Evolutionary conservation across 495 filamentous ascomycete species (phyloP), one percentile per base, ranked within the genome.

Genomic region (Neurospora sublineolata): DNA sequence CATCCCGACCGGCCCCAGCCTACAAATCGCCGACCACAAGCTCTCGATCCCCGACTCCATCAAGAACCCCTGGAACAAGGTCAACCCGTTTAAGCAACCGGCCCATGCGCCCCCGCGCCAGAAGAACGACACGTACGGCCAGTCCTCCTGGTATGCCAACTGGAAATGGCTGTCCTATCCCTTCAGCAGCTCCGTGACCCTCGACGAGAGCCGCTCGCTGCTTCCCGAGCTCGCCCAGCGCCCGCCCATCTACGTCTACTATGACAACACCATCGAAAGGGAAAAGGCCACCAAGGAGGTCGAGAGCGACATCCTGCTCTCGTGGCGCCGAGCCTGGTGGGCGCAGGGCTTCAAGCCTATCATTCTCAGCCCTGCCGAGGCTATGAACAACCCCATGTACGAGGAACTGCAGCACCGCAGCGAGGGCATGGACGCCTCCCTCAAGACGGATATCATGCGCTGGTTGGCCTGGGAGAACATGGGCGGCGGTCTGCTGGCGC

Each of bases 381-480:
- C 94, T 11, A 91, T 91, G 87, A 90, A 91, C 74, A 94, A 97
- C 75, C 91, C 90, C 0, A 77, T 92, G 11, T 97, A 94, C 77
- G 85, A 91, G 76, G 82, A 85, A 68, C 80, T 93, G 68, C 90
- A 94, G 77, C 82, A 80, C 39, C 75, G 89, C 69, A 79, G 88
- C 46, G 75, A 89, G 37, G 74, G 84, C 52, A 71, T 83, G 60
- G 78, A 83, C 18, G 76, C 83, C 0, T 84, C 85, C 39, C 76
- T 96, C 69, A 89, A 92, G 78, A 84, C 82, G 20, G 93, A 97
- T 69, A 75, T 97, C 40, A 88, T 91, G 82, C 85, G 91, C 70
- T 97, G 93, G 94, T 81, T 97, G 70, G 95, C 95, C 4, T 99
- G 94, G 94, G 93, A 92, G 23, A 89, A 91, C 70, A 96, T 97